Evolutionary conservation across 2,329 filamentous ascomycete species (phyloP).

Genomic region (Pseudogymnoascus sp.): DNA sequence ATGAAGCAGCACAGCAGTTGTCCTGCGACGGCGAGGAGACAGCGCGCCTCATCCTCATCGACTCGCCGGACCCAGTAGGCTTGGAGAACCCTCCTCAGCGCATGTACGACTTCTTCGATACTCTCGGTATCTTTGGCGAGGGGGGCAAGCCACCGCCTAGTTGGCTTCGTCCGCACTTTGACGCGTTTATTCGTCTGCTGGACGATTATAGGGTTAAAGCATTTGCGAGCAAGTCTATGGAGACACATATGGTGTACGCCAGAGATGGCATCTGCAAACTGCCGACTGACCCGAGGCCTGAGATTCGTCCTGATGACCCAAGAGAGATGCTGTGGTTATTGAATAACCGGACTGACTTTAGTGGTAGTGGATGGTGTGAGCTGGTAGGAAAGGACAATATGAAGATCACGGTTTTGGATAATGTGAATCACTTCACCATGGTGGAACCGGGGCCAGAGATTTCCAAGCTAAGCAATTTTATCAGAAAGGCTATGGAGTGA

Average conservation of each 20-base stretch:
- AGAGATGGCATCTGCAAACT: background rate
- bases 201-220: conserved; percentile 35
- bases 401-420: background rate
- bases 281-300: background rate
- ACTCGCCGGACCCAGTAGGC: conserved; percentile 36
- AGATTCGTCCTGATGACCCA: background rate
- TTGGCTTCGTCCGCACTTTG: conserved; percentile 45
- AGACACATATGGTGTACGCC: conserved; percentile 9
- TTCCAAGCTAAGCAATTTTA: background rate
- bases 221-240: conserved; percentile 13
- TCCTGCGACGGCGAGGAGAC: conserved; percentile 32
- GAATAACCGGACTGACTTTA: conserved; percentile 13
- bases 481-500: background rate
- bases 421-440: conserved; percentile 15
- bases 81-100: conserved; percentile 41
- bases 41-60: conserved; percentile 34
- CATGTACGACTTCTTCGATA: conserved; percentile 42
- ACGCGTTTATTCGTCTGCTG: conserved; percentile 40
- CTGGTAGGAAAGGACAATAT: conserved; percentile 9
- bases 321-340: conserved; percentile 3
- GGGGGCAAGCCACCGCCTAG: conserved; percentile 27
- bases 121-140: conserved; percentile 37
- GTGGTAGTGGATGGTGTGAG: conserved; percentile 10
- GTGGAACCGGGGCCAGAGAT: conserved; percentile 8
- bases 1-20: conserved; percentile 35